Conservation (phyloP, 176 grass and related monocot genomes). For the Saccharum spontaneum region DNA sequence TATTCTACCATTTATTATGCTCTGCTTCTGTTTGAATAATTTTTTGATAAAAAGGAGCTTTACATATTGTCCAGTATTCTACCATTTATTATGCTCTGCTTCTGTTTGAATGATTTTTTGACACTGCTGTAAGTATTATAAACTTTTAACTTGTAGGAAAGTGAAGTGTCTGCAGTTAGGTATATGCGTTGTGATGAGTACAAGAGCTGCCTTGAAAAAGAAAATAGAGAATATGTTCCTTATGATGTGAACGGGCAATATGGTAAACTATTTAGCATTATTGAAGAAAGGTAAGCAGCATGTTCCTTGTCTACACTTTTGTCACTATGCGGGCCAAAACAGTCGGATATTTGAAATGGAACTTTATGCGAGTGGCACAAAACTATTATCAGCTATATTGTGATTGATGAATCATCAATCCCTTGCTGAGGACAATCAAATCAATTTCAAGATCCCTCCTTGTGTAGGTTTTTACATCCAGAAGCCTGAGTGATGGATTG, state of each 20-base stretch:
- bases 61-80: background rate
- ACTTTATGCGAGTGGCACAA: background rate
- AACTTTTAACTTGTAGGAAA: conserved; percentile 57
- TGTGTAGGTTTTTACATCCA: background rate
- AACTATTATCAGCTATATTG: background rate
- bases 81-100: background rate
- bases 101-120: background rate
- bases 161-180: conserved; percentile 82
- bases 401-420: conserved; percentile 18
- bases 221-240: conserved; percentile 74
- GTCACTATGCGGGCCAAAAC: background rate
- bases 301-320: conserved; percentile 9
- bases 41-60: background rate
- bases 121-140: background rate
- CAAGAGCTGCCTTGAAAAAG: conserved; percentile 66
- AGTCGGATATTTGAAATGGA: background rate
- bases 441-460: background rate
- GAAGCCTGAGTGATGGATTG: conserved; percentile 10
- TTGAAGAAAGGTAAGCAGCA: conserved; percentile 74
- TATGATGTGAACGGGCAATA: conserved; percentile 83
- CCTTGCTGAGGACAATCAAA: background rate
- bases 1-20: background rate
- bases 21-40: background rate
- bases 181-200: conserved; percentile 76
- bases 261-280: conserved; percentile 72